Evolutionary conservation across 768 basidiomycete species (phyloP), one percentile per base, ranked within the genome.

Genomic region (Leccinum incarnatum): DNA sequence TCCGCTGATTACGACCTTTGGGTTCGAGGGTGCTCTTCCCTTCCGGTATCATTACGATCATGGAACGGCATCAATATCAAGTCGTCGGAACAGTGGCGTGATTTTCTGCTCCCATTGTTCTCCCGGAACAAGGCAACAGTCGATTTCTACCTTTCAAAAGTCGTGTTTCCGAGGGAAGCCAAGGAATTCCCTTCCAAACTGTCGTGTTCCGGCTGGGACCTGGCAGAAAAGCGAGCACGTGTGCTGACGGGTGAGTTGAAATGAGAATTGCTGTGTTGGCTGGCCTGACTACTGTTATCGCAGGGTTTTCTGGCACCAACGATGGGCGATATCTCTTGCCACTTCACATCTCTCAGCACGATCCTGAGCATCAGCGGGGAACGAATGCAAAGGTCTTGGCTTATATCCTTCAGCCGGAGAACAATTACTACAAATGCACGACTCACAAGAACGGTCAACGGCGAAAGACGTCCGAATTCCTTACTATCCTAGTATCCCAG

Each of bases 371-470:
- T 51, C 74, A 75, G 36, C 65, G 58, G 5, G 69, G 74, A 29
- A 84, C 83, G 2, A 84, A 83, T 49, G 83, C 83, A 0, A 73
- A 71, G 62, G 64, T 69, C 54, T 56, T 75, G 3, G 53, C 66
- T 0, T 70, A 75, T 29, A 65, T 76, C 14, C 57, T 77, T 1
- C 73, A 65, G 23, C 66, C 62, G 36, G 57, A 70, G 55, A 57
- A 59, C 25, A 53, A 62, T 51, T 17, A 63, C 60, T 62, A 70
- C 60, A 63, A 57, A 46, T 64, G 59, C 17, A 50, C 57, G 19
- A 45, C 59, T 8, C 46, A 45, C 32, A 30, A 47, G 11, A 54
- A 54, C 8, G 64, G 72, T 11, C 45, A 51, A 12, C 61, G 71
- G n/a, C 61, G 55, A 17, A 60, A 53, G 5, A 56, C 72, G 0